Evolutionary conservation across 2,329 filamentous ascomycete species (phyloP).

Genomic region (Coniochaeta sp.): DNA sequence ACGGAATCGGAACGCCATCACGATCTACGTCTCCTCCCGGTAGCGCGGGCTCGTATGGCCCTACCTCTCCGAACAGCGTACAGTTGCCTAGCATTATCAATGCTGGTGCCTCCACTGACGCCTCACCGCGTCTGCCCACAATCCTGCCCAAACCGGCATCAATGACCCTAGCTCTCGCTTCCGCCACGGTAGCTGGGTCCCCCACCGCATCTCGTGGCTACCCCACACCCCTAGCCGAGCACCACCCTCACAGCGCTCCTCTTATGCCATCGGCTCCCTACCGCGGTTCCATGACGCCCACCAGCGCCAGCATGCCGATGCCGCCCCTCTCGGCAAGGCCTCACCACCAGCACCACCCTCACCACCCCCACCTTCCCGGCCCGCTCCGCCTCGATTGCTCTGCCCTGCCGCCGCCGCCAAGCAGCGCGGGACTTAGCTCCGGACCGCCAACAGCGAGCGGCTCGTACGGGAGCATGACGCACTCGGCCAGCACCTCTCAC

Average conservation of each 20-base stretch:
- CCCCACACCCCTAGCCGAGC: conserved; percentile 31
- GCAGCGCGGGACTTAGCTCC: background rate
- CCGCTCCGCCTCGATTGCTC: conserved; percentile 54
- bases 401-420: conserved; percentile 27
- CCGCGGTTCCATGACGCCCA: conserved; percentile 24
- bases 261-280: conserved; percentile 35
- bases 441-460: background rate
- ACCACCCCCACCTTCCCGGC: conserved; percentile 19
- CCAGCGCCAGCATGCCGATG: conserved; percentile 21
- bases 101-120: conserved; percentile 27
- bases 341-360: conserved; percentile 21
- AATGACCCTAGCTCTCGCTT: conserved; percentile 34
- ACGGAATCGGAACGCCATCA: conserved; percentile 20
- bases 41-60: conserved; percentile 35
- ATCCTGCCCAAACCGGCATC: conserved; percentile 60
- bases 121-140: conserved; percentile 46
- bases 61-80: conserved; percentile 38
- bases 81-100: conserved; percentile 47
- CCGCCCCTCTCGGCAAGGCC: conserved; percentile 26
- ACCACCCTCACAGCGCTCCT: conserved; percentile 35
- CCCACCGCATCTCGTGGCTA: conserved; percentile 30
- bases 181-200: conserved; percentile 20
- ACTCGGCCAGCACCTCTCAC: conserved; percentile 15
- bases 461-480: background rate
- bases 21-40: conserved; percentile 42